phyloP scores from a whole-genome alignment of 352 stramenopile species.

The Phytophthora syringae region DNA sequence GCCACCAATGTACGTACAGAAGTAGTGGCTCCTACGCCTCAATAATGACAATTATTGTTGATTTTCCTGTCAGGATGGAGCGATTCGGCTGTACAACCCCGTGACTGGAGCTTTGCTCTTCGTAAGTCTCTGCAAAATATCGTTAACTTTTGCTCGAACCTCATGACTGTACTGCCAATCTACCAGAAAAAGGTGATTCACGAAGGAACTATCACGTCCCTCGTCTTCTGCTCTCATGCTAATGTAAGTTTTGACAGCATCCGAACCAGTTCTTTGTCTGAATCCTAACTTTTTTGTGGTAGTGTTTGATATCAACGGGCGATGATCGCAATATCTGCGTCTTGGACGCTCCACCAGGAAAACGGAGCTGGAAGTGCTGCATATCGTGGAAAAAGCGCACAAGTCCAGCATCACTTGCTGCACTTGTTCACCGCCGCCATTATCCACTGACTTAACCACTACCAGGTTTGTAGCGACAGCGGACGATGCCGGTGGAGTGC shows the following conservation, averaged over 20 bases:
- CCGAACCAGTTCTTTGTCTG: too few relatives aligned
- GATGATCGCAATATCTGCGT: slow-evolving; percentile 67
- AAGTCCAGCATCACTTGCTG: slow-evolving; percentile 64
- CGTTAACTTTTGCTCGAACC: not conserved
- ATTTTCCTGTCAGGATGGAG: slow-evolving; percentile 52
- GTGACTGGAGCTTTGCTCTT: slow-evolving; percentile 61
- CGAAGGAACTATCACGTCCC: slow-evolving; percentile 58
- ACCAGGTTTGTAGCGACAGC: slow-evolving; percentile 57
- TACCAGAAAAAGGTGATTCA: slow-evolving; percentile 58
- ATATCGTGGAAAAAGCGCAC: slow-evolving; percentile 70
- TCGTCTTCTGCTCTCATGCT: slow-evolving; percentile 65
- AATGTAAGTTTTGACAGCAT: slow-evolving; percentile 38
- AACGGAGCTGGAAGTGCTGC: slow-evolving; percentile 61
- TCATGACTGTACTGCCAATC: not conserved
- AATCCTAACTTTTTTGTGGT: not conserved
- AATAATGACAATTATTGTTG: not conserved
- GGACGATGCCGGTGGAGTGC: slow-evolving; percentile 58
- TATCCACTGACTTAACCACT: slow-evolving; percentile 13
- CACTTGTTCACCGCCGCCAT: slow-evolving; percentile 44
- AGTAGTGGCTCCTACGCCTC: not conserved
- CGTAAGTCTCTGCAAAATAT: slow-evolving; percentile 23
- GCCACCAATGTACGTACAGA: slow-evolving; percentile 67
- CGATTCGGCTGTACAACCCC: slow-evolving; percentile 73
- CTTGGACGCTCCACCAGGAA: slow-evolving; percentile 53
- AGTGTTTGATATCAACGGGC: slow-evolving; percentile 75